phyloP scores from a whole-genome alignment of 768 basidiomycete species.

The Auricularia sp. region DNA sequence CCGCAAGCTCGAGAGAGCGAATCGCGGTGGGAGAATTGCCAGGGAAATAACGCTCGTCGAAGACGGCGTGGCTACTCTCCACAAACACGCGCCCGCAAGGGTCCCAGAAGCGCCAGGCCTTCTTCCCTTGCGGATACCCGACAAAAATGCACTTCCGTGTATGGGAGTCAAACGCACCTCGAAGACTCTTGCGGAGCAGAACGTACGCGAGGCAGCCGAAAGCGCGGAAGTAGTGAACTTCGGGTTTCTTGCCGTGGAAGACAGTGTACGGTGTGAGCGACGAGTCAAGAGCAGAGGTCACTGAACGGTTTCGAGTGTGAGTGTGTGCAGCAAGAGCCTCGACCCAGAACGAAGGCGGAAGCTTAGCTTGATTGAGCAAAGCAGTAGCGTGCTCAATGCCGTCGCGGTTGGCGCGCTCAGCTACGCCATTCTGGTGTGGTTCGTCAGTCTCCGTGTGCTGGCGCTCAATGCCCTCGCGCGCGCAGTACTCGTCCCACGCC shows the following conservation, averaged over 20 bases:
- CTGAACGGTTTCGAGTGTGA: background rate
- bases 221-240: constrained; percentile 9
- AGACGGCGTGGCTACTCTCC: constrained; percentile 21
- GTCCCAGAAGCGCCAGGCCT: constrained; percentile 26
- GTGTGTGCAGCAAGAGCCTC: background rate
- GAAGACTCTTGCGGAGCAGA: constrained; percentile 7
- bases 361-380: background rate
- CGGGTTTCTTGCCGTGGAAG: constrained; percentile 9
- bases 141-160: constrained; percentile 28
- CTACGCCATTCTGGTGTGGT: background rate
- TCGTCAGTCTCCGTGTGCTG: background rate
- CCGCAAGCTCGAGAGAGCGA: background rate
- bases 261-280: constrained; percentile 16
- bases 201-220: constrained; percentile 16
- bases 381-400: background rate
- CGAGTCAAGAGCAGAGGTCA: background rate
- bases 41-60: constrained; percentile 25
- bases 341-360: background rate
- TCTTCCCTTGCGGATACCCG: constrained; percentile 25
- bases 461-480: background rate
- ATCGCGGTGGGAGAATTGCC: background rate
- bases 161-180: constrained; percentile 16
- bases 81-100: constrained; percentile 19
- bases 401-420: background rate
- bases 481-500: background rate